Base-by-base conservation (phyloP, 2,329 filamentous ascomycete species). In the Beauveria scarabaeidicola region DNA sequence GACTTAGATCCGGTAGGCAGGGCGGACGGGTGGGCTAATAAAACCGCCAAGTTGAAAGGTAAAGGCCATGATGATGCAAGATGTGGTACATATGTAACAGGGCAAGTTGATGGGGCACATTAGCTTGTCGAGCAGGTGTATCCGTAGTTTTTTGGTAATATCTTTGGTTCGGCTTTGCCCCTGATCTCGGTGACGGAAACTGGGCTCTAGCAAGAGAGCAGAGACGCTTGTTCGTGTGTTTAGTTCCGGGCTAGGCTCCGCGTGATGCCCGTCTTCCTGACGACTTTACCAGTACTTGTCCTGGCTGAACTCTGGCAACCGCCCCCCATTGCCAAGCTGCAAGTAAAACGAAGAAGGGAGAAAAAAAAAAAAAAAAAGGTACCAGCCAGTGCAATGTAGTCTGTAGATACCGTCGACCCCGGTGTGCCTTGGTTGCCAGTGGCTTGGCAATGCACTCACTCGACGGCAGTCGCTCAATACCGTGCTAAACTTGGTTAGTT, bases 1-100 rank as follows among this genome's bases (percentile, higher is more conserved):
- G 43, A 15, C 32, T 47, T 50, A 50, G 46, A 57, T 57, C 54
- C 32, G 54, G 52, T 11, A 47, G 52, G n/a, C 40, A 46, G 25
- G 41, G 41, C 19, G 27, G 41, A 11, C 23, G 21, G 15, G n/a
- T 32, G 46, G 43, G 43, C 36, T 38, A 40, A 10, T 19, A 50
- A 17, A 27, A 19, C 10, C 9, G 11, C 3, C 3, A 11, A n/a
- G 15, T 21, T 15, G 27, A 23, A 29, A 19, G 5, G 10, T 13
- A 27, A 29, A 10, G 17, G 29, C 48, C 13, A 41, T 5, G n/a
- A 19, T 41, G n/a, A 41, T 41, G 40, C 17, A 41, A 41, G n/a
- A 36, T 36, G 11, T 13, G 32, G 11, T 36, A n/a, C n/a, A n/a
- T n/a, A n/a, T n/a, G n/a, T n/a, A 2, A 36, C 32, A 36, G 32